Evolutionary conservation across 441 rosid genomes (phyloP), one percentile per base, ranked within the genome.

Genomic region (Arabidopsis lyrata): DNA sequence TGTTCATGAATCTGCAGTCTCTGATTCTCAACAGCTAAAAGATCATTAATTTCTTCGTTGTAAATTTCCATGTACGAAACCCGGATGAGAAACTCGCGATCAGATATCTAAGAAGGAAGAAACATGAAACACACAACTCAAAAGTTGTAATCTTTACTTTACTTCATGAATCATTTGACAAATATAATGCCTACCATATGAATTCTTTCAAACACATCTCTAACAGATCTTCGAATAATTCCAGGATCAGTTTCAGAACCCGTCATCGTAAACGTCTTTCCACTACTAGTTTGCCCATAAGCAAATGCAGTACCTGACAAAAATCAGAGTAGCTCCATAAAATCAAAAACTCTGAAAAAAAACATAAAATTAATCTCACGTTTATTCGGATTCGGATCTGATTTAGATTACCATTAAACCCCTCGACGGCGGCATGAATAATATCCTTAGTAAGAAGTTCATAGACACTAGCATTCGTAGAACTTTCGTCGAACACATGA

Each of bases 221-320:
- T 80, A 15, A 92, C 95, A 1, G 95, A 93, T 14, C 86, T 87
- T 55, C 80, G 91, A 72, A 92, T 92, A 55, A 94, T 82, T 38
- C 95, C 97, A 0, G 90, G 95, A 73, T 94, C 95, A 13, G 73
- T 56, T 13, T 85, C 81, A 4, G 97, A 87, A 63, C 99, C 97
- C 22, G 93, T 94, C 97, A 94, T 92, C 1, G 97, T 94, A 73
- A 87, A 94, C 14, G 99, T 92, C 78, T 94, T 94, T 29, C 99
- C 99, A 77, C 99, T 94, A 84, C 96, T 94, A 10, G 99, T 94
- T 79, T 92, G 99, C 62, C 99, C 99, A 77, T 94, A 92, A 12
- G 97, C 99, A 89, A 94, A 94, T 44, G 87, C 97, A 65, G 97
- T 90, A 55, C 97, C 99, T 92, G 60, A 22, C 2, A 45, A 70